These are phyloP conservation scores for Saccharomycopsis fodiens DNA, from an alignment of 805 yeast genomes.

Conservation along the genomic window DNA sequence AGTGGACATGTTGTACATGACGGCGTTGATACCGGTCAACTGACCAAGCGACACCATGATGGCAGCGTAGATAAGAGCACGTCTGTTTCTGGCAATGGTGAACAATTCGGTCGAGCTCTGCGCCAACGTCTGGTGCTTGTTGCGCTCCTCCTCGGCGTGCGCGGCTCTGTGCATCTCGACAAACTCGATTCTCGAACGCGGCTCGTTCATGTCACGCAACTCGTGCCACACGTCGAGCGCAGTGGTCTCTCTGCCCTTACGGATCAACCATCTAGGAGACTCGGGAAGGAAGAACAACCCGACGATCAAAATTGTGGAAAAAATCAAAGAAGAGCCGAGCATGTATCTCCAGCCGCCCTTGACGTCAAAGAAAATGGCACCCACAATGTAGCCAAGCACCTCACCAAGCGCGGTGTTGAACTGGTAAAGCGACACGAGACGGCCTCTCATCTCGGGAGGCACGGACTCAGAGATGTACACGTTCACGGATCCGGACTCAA, in stretches of 20 bases:
- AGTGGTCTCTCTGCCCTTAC: conserved; percentile 43
- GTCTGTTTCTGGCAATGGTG: conserved; percentile 49
- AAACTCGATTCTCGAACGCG: conserved; percentile 40
- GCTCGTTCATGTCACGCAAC: not conserved
- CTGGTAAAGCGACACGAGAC: conserved; percentile 54
- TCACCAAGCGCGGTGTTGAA: conserved; percentile 62
- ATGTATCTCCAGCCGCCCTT: conserved; percentile 57
- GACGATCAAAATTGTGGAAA: conserved; percentile 42
- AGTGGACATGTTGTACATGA: conserved; percentile 57
- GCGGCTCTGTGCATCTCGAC: conserved; percentile 50
- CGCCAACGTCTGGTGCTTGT: conserved; percentile 29
- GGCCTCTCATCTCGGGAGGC: conserved; percentile 52
- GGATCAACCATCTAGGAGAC: conserved; percentile 52
- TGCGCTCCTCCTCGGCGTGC: conserved; percentile 36
- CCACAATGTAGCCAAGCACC: conserved; percentile 54
- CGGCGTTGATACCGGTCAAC: conserved; percentile 61
- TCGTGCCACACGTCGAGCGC: conserved; percentile 31
- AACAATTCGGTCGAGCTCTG: conserved; percentile 44
- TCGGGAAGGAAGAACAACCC: conserved; percentile 53
- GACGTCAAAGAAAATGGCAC: conserved; percentile 52
- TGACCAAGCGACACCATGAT: conserved; percentile 56
- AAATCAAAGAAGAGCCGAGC: conserved; percentile 56
- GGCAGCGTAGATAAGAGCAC: conserved; percentile 50
- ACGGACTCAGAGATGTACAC: conserved; percentile 55
- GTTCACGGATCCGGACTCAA: conserved; percentile 60